These are phyloP conservation scores for Cytidiella melzeri DNA, from an alignment of 768 basidiomycete species.

Conservation along the genomic window DNA sequence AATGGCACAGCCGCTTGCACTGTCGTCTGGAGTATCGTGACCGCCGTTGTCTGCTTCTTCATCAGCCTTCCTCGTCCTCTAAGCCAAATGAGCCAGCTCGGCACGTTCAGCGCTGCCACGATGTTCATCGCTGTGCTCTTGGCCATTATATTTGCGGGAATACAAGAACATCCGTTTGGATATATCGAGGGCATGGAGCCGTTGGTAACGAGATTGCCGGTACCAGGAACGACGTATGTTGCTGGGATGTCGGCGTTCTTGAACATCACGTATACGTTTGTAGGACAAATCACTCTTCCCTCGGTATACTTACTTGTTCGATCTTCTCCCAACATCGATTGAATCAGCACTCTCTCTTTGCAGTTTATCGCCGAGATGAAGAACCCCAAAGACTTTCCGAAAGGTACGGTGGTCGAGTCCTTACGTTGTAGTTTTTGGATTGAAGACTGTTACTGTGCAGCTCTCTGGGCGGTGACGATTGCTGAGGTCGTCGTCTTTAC, in stretches of 20 bases:
- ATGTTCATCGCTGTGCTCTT: slow-evolving; percentile 43
- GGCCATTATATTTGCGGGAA: slow-evolving; percentile 35
- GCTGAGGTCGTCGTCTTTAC: slow-evolving; percentile 38
- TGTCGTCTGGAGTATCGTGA: slow-evolving; percentile 32
- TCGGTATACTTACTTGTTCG: slow-evolving; percentile 22
- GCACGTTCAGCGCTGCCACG: slow-evolving; percentile 35
- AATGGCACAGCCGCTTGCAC: slow-evolving; percentile 35
- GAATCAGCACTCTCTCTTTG: slow-evolving; percentile 10
- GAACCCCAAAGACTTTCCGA: slow-evolving; percentile 41
- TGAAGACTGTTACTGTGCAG: too few relatives aligned
- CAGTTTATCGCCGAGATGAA: slow-evolving; percentile 42
- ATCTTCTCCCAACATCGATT: not conserved
- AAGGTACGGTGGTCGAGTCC: slow-evolving; percentile 21
- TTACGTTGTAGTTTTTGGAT: not conserved
- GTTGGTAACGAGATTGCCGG: slow-evolving; percentile 31
- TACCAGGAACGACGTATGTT: slow-evolving; percentile 35
- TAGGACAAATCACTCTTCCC: slow-evolving; percentile 40
- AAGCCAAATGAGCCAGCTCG: slow-evolving; percentile 34
- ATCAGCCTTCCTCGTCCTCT: slow-evolving; percentile 40
- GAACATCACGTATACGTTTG: slow-evolving; percentile 41
- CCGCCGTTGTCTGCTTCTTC: slow-evolving; percentile 34
- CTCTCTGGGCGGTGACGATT: slow-evolving; percentile 38
- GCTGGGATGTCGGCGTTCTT: slow-evolving; percentile 39
- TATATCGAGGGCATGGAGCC: slow-evolving; percentile 32
- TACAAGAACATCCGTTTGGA: slow-evolving; percentile 37